phyloP scores from a whole-genome alignment of 1,284 basidiomycete species.

The Entoloma clypeatum region DNA sequence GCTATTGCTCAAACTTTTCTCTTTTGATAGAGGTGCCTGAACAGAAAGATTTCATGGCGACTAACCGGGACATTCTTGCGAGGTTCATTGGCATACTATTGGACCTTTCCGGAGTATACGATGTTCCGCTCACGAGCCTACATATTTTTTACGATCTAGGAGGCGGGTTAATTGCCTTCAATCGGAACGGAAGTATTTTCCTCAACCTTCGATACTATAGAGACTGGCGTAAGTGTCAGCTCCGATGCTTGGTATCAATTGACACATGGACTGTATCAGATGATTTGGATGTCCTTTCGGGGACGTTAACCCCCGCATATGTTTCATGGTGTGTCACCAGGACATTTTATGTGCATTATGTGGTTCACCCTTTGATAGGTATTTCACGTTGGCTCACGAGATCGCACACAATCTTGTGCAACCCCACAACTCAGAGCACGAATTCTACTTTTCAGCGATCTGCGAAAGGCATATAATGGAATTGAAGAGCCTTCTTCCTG shows the following conservation, averaged over 20 bases:
- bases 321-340: constrained; percentile 63
- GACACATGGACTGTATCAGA: constrained; percentile 41
- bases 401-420: constrained; percentile 82
- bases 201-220: constrained; percentile 86
- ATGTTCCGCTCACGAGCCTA: constrained; percentile 64
- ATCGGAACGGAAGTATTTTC: constrained; percentile 85
- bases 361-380: constrained; percentile 44
- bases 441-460: constrained; percentile 92
- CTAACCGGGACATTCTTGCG: constrained; percentile 51
- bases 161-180: constrained; percentile 91
- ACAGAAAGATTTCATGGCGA: constrained; percentile 42
- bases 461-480: constrained; percentile 60
- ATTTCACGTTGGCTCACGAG: constrained; percentile 90
- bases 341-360: neutral
- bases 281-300: constrained; percentile 60
- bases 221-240: constrained; percentile 73
- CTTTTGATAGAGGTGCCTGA: constrained; percentile 49
- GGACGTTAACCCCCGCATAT: constrained; percentile 63
- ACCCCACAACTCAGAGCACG: constrained; percentile 80
- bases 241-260: constrained; percentile 4
- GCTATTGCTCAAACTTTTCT: neutral
- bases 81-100: constrained; percentile 69
- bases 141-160: constrained; percentile 85
- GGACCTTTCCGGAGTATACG: constrained; percentile 56
- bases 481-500: constrained; percentile 26